A percentile compares a stretch with the other conserved stretches of the same genome.
phyloP scores from a whole-genome alignment of 148 eudicot species.

The Rhododendron vialii region DNA sequence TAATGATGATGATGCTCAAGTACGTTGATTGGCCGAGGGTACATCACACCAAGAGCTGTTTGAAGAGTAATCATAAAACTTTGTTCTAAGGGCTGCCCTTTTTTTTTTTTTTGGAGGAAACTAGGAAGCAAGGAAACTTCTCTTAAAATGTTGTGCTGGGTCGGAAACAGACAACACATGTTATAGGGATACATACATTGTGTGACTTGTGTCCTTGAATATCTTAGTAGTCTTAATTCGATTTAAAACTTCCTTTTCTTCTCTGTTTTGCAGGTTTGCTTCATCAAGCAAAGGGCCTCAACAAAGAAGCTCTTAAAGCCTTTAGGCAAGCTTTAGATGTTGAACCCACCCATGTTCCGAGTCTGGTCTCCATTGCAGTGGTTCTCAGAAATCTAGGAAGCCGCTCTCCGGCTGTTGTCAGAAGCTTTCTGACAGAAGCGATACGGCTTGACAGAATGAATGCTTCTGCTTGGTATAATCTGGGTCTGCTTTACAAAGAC shows the following conservation, averaged over 20 bases:
- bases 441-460: conserved; percentile 65
- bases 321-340: conserved; percentile 53
- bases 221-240: neutral
- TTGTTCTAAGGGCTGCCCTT: neutral
- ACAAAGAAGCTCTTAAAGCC: conserved; percentile 59
- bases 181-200: neutral
- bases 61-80: neutral
- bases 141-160: neutral
- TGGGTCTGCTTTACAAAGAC: conserved; percentile 60
- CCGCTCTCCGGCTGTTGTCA: conserved; percentile 29
- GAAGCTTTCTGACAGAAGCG: conserved; percentile 63
- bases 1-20: neutral
- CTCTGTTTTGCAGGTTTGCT: conserved; percentile 47
- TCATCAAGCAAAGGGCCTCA: conserved; percentile 61
- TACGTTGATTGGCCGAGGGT: neutral
- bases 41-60: neutral
- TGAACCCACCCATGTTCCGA: conserved; percentile 62
- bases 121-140: neutral
- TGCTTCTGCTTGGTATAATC: conserved; percentile 71
- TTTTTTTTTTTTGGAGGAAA: neutral
- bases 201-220: neutral
- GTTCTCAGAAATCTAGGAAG: conserved; percentile 40
- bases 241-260: neutral
- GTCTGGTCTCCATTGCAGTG: conserved; percentile 65
- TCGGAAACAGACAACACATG: neutral